phyloP scores from a whole-genome alignment of 495 filamentous ascomycete genomes.

The Penicillium bialowiezense region DNA sequence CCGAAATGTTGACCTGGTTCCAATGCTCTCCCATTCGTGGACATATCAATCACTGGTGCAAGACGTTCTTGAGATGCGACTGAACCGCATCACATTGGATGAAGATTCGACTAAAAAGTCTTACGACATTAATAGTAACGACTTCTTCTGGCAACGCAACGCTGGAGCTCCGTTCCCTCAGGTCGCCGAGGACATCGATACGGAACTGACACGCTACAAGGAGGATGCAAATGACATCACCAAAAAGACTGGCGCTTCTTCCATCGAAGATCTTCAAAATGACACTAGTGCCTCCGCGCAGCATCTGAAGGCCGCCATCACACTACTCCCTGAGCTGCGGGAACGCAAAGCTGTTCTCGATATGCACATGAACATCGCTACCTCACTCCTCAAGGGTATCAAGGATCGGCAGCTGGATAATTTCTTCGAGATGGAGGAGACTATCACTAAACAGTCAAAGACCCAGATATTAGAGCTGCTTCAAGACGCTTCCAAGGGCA shows the following conservation, averaged over 20 bases:
- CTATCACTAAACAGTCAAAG: slow-evolving; percentile 89
- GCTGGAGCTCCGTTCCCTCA: slow-evolving; percentile 92
- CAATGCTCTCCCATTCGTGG: slow-evolving; percentile 99
- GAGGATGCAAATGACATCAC: slow-evolving; percentile 94
- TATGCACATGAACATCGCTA: slow-evolving; percentile 99
- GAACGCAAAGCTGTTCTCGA: slow-evolving; percentile 89
- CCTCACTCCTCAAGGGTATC: slow-evolving; percentile 79
- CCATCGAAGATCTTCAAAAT: slow-evolving; percentile 89
- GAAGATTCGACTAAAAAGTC: slow-evolving; percentile 79
- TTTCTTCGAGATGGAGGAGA: slow-evolving; percentile 94
- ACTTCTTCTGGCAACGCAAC: slow-evolving; percentile 98
- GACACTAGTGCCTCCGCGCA: slow-evolving; percentile 85
- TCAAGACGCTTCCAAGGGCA: slow-evolving; percentile 76
- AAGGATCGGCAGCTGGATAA: slow-evolving; percentile 94
- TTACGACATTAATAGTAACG: slow-evolving; percentile 85
- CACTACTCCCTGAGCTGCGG: slow-evolving; percentile 83
- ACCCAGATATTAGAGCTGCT: slow-evolving; percentile 85
- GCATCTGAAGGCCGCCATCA: slow-evolving; percentile 94
- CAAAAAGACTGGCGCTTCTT: slow-evolving; percentile 88
- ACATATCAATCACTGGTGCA: slow-evolving; percentile 96
- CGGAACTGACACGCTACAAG: slow-evolving; percentile 88
- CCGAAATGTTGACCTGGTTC: slow-evolving; percentile 90
- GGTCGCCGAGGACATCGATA: slow-evolving; percentile 93
- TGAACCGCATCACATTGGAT: slow-evolving; percentile 96
- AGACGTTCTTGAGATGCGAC: slow-evolving; percentile 88